Evolutionary conservation across 2,329 filamentous ascomycete species (phyloP), one percentile per base, ranked within the genome.

Genomic region (Trichoderma arundinaceum): DNA sequence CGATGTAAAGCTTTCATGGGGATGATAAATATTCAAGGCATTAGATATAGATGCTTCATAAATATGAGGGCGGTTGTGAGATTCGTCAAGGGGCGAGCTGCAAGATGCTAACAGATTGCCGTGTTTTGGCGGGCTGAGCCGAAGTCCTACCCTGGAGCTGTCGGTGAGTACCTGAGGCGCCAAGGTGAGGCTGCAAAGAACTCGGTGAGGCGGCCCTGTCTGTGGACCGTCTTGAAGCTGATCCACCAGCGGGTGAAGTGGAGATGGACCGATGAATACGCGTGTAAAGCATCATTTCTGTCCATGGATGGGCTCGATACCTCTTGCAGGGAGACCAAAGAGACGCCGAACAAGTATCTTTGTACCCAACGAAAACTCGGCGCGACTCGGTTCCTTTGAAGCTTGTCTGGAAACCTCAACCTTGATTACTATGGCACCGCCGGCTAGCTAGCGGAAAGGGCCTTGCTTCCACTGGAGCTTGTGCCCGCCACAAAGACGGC

Each of bases 131-230:
- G 13, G 6, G 39, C 13, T 28, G 19, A 32, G 28, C 3, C 17
- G n/a, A 7, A 28, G 22, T n/a, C 41, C 39, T 59, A 48, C 33
- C 56, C 56, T 59, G 56, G 56, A 59, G 56, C 56, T 59, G 15
- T 56, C 52, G 52, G 52, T 48, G 56, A 48, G 54, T 13, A 48
- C 35, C 17, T 15, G 35, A 28, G 35, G 35, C 8, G 13, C 17
- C 52, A 48, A 35, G 28, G 41, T 38, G n/a, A 59, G 41, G n/a
- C 52, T 28, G n/a, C 35, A 54, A 32, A 22, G 22, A 22, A 22
- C 10, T 28, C 46, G 46, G 46, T 49, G 46, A 49, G 19, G 28
- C 13, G 46, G 46, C 46, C 46, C 13, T 28, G 46, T 3, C 19
- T 3, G 46, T 49, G 46, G 46, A 49, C 15, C 46, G 22, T 48